Conservation (phyloP, 345 rosid genomes). For the Brassica rapa region DNA sequence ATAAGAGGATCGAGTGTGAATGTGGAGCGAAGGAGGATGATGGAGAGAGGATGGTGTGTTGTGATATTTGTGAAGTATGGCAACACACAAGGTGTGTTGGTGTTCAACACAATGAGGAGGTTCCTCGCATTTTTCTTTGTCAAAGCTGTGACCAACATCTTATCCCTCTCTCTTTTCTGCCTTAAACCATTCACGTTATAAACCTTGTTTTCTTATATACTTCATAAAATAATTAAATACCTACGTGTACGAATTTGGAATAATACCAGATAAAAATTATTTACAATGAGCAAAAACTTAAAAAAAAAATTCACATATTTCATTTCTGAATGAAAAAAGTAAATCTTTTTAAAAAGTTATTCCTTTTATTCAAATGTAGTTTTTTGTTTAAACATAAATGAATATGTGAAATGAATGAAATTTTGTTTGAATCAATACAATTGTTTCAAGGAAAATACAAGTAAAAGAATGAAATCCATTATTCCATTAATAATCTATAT, state of each 20-base stretch:
- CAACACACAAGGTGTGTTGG: conserved; percentile 80
- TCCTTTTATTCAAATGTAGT: too few relatives aligned
- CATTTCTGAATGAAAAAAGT: too few relatives aligned
- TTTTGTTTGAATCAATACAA: too few relatives aligned
- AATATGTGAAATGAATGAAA: too few relatives aligned
- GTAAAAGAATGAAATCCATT: too few relatives aligned
- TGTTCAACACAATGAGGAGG: conserved; percentile 63
- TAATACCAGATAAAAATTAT: not conserved
- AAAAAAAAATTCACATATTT: too few relatives aligned
- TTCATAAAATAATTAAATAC: not conserved
- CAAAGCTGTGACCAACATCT: conserved; percentile 79
- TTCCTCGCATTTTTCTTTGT: conserved; percentile 81
- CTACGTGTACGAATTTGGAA: not conserved
- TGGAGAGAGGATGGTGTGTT: conserved; percentile 76
- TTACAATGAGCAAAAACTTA: not conserved
- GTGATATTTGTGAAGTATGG: conserved; percentile 92
- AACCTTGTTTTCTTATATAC: conserved; percentile 2
- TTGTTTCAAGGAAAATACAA: too few relatives aligned
- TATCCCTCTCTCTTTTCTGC: conserved; percentile 54
- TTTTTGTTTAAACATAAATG: too few relatives aligned
- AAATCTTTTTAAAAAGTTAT: too few relatives aligned
- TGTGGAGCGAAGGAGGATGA: conserved; percentile 85
- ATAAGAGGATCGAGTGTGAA: conserved; percentile 49
- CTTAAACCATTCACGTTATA: conserved; percentile 34
- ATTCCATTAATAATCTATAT: too few relatives aligned